Evolutionary conservation across 768 basidiomycete species (phyloP).

Genomic region (Tulasnella sp.): DNA sequence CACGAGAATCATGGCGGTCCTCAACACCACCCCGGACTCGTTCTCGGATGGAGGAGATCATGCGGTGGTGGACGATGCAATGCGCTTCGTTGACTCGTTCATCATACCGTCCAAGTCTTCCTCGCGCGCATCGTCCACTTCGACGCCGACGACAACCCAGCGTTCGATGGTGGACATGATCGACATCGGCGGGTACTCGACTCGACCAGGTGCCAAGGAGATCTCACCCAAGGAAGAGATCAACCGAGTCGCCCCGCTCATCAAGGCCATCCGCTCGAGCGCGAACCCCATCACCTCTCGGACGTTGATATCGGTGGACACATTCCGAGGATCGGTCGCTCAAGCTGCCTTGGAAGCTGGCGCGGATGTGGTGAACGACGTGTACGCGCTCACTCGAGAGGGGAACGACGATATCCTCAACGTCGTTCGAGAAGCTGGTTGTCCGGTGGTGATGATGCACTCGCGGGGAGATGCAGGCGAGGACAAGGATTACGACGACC

Average conservation of each 20-base stretch:
- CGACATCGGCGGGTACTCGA: slow-evolving; percentile 92
- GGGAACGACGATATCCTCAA: slow-evolving; percentile 46
- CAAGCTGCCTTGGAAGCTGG: slow-evolving; percentile 61
- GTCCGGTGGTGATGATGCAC: slow-evolving; percentile 90
- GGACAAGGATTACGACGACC: slow-evolving; percentile 52
- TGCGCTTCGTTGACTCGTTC: slow-evolving; percentile 28
- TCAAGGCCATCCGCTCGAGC: slow-evolving; percentile 42
- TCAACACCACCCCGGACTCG: slow-evolving; percentile 91
- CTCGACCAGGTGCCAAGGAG: slow-evolving; percentile 64
- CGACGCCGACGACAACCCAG: slow-evolving; percentile 33
- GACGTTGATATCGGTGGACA: slow-evolving; percentile 70
- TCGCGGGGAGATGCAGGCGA: slow-evolving; percentile 71
- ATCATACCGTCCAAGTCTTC: slow-evolving; percentile 5
- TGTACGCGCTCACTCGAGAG: slow-evolving; percentile 63
- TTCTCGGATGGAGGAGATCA: slow-evolving; percentile 79
- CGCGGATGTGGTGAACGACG: slow-evolving; percentile 91
- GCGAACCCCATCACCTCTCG: slow-evolving; percentile 17
- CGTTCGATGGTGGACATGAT: slow-evolving; percentile 61
- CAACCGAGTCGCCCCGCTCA: slow-evolving; percentile 56
- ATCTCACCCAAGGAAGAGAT: slow-evolving; percentile 62
- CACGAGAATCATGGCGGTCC: slow-evolving; percentile 79
- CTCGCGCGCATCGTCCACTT: background rate
- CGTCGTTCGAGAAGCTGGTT: slow-evolving; percentile 49
- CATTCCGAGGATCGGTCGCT: slow-evolving; percentile 77
- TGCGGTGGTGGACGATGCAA: slow-evolving; percentile 39